Conservation (phyloP, 306 rosid genomes). For the Cucumis melo region DNA sequence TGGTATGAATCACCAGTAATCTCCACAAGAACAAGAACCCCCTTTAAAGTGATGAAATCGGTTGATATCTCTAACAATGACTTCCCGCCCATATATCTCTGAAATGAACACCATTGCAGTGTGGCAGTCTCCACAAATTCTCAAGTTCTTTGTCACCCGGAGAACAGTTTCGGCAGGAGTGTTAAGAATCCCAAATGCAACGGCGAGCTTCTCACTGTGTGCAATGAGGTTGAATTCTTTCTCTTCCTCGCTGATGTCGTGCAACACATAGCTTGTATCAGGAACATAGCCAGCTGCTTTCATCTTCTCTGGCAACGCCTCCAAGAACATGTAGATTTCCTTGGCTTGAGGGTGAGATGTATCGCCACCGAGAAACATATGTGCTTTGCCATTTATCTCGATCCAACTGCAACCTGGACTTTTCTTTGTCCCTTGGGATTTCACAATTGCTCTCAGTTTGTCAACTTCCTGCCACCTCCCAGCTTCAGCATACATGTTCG, state of each 20-base stretch:
- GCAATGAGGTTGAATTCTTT: constrained; percentile 1
- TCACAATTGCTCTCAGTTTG: constrained; percentile 41
- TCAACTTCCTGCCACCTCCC: constrained; percentile 70
- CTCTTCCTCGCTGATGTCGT: constrained; percentile 7
- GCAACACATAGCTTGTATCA: constrained; percentile 1
- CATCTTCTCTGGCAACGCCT: constrained; percentile 12
- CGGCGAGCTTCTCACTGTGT: constrained; percentile 4
- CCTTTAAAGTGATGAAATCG: constrained; percentile 6
- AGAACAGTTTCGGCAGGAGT: background rate
- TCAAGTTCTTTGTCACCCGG: constrained; percentile 6
- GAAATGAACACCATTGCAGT: constrained; percentile 6
- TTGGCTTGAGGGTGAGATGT: constrained; percentile 40
- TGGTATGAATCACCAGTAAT: background rate
- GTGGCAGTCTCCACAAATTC: constrained; percentile 5
- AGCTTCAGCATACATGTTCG: constrained; percentile 59
- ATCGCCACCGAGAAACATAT: constrained; percentile 52
- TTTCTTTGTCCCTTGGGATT: constrained; percentile 49
- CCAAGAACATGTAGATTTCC: constrained; percentile 36
- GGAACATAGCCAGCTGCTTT: constrained; percentile 3
- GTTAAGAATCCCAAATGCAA: background rate
- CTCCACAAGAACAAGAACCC: constrained; percentile 5
- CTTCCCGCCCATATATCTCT: background rate
- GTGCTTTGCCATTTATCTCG: constrained; percentile 43
- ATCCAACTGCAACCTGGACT: constrained; percentile 63
- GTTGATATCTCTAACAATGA: constrained; percentile 1